Conservation (phyloP, 2,329 filamentous ascomycete species). For the Trichoderma koningii region DNA sequence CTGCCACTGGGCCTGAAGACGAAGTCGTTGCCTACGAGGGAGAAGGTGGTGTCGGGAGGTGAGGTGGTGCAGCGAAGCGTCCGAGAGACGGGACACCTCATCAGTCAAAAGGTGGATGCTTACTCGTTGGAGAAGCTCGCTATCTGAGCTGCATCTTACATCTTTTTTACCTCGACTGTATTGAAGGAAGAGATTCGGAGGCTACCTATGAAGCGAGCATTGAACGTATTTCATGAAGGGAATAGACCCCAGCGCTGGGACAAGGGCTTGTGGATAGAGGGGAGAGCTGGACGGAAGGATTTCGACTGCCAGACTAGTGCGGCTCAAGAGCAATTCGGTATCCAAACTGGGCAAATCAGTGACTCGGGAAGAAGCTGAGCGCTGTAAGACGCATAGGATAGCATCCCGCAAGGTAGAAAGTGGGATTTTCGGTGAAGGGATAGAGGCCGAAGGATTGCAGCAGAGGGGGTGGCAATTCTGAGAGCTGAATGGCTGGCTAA, state of each 20-base stretch:
- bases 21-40: slow-evolving; percentile 50
- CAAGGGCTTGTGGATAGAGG: not conserved
- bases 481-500: slow-evolving; percentile 1
- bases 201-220: not conserved
- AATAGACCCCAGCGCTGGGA: no score
- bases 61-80: slow-evolving; percentile 68
- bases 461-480: not conserved
- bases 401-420: slow-evolving; percentile 1
- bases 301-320: slow-evolving; percentile 14
- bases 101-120: slow-evolving; percentile 75
- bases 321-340: slow-evolving; percentile 14
- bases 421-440: slow-evolving; percentile 13
- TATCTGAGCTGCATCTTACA: slow-evolving; percentile 50
- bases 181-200: not conserved
- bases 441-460: not conserved
- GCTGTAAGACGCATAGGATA: slow-evolving; percentile 1
- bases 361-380: slow-evolving; percentile 12
- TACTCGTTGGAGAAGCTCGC: slow-evolving; percentile 81
- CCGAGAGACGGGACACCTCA: slow-evolving; percentile 74
- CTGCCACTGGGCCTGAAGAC: slow-evolving; percentile 75
- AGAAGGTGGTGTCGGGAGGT: slow-evolving; percentile 67
- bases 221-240: no score
- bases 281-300: slow-evolving; percentile 12
- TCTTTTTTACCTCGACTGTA: not conserved
- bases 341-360: not conserved